Evolutionary conservation across 192 early-diverging fungal species (phyloP).

Genomic region (Dissophora globulifera): DNA sequence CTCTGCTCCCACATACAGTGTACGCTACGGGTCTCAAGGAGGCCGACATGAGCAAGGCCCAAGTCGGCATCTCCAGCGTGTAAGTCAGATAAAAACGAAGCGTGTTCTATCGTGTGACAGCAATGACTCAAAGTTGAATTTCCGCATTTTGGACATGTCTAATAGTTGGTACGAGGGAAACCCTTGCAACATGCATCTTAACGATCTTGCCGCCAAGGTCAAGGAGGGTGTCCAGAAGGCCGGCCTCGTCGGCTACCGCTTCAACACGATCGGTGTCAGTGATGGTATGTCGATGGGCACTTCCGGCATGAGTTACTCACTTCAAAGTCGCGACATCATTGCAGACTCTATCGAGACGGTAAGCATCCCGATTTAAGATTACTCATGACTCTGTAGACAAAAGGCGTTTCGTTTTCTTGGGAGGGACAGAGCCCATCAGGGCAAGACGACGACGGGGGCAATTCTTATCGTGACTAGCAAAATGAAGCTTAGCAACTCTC

Average conservation of each 20-base stretch:
- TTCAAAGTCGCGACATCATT: constrained; percentile 97
- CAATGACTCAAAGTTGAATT: constrained; percentile 45
- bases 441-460: too few relatives aligned
- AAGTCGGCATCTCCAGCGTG: constrained; percentile 97
- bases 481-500: background rate
- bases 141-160: too few relatives aligned
- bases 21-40: constrained; percentile 93
- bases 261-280: constrained; percentile 98
- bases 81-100: too few relatives aligned
- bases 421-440: too few relatives aligned
- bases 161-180: constrained; percentile 99
- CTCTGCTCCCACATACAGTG: too few relatives aligned
- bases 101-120: too few relatives aligned
- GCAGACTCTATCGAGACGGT: constrained; percentile 99
- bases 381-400: too few relatives aligned
- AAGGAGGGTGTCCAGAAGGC: constrained; percentile 93
- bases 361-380: constrained; percentile 17
- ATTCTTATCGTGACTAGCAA: constrained; percentile 2
- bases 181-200: constrained; percentile 99
- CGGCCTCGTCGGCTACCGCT: constrained; percentile 93
- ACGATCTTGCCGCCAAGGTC: constrained; percentile 86
- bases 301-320: constrained; percentile 94
- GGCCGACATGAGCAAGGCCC: constrained; percentile 84
- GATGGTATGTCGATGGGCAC: constrained; percentile 99
- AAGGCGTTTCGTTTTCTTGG: too few relatives aligned